Evolutionary conservation across 1,139 yeast genomes (phyloP), one percentile per base, ranked within the genome.

Genomic region (Yueomyces sp.): DNA sequence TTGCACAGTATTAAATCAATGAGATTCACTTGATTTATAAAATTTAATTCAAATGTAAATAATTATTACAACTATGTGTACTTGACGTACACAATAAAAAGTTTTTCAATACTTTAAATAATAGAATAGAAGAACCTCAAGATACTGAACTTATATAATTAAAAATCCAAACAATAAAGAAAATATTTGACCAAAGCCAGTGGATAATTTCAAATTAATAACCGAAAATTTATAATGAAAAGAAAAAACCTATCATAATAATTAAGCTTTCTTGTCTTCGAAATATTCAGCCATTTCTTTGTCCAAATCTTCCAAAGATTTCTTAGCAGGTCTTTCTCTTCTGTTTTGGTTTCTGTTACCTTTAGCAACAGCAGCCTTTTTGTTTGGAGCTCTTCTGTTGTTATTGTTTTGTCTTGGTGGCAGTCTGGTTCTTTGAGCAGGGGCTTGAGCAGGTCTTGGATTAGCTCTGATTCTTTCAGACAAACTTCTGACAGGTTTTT

Each of bases 261-360:
- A 29, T 29, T 29, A 29, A 29, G 31, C 31, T 44, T 45, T 43
- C 44, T 52, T 56, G 39, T 62, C 62, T 48, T 65, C 67, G 52
- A 82, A 81, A 67, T 83, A 83, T 59, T 81, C 96, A 50, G 86
- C 81, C 96, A 87, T 87, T 69, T 83, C 94, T 62, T 83, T 87
- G 65, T 91, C 98, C 57, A 89, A 75, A 64, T 85, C 84, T 63
- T 85, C 97, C 48, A 89, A 76, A 40, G 91, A 76, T 69, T 84
- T 85, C 74, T 81, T 80, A 51, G 76, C 73, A 46, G 69, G 64
- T 55, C 57, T 64, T 47, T 58, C 65, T 50, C 56, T 52, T 52
- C 63, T 65, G 51, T 63, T 65, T 47, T 59, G 64, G 48, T 55
- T 59, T 49, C 57, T 59, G 51, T 52, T 56, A 55, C 65, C 64